Conservation (phyloP, 2,329 filamentous ascomycete genomes). For the Coniochaeta sp. region DNA sequence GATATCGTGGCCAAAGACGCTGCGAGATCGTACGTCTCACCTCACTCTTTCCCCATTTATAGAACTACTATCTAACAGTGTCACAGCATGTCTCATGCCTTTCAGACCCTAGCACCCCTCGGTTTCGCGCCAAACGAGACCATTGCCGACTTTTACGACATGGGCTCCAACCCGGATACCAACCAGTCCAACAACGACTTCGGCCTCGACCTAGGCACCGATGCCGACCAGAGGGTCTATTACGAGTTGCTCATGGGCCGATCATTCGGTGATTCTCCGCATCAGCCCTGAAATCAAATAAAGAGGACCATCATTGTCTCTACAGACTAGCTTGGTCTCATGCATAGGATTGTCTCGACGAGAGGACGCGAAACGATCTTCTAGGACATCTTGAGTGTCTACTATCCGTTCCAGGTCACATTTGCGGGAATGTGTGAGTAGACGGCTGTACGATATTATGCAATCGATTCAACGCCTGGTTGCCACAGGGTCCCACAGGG, state of each 20-base stretch:
- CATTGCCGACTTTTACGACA: conserved; percentile 26
- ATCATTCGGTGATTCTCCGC: conserved; percentile 5
- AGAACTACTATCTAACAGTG: conserved; percentile 2
- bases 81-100: conserved; percentile 21
- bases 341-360: neutral
- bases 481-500: too few relatives aligned
- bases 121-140: conserved; percentile 29
- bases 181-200: conserved; percentile 13
- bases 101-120: conserved; percentile 25
- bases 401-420: neutral
- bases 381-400: neutral
- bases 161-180: conserved; percentile 26
- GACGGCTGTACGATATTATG: neutral
- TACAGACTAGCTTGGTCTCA: neutral
- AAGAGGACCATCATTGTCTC: neutral
- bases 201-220: conserved; percentile 19
- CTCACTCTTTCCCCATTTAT: neutral
- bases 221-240: conserved; percentile 27
- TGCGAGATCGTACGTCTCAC: conserved; percentile 21
- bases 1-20: conserved; percentile 28
- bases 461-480: neutral
- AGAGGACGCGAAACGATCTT: neutral
- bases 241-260: conserved; percentile 29
- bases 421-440: neutral
- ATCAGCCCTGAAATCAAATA: neutral